Conservation (phyloP, 768 basidiomycete species). For the Tylopilus felleus region DNA sequence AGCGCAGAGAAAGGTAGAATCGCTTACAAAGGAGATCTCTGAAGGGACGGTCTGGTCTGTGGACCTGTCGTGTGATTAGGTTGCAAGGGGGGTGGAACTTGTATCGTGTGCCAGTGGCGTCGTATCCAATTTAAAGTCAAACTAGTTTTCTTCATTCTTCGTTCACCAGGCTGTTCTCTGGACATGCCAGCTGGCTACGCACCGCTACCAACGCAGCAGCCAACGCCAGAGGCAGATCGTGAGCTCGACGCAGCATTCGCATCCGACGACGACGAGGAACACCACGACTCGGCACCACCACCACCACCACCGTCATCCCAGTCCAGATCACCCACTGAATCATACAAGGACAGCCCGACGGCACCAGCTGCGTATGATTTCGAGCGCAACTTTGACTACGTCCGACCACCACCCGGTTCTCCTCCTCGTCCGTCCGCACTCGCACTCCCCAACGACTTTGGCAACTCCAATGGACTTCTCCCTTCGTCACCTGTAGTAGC, state of each 20-base stretch:
- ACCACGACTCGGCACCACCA: conserved; percentile 19
- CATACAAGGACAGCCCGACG: conserved; percentile 6
- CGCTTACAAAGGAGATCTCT: neutral
- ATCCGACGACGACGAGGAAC: conserved; percentile 46
- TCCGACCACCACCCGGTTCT: conserved; percentile 72
- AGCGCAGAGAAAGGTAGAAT: neutral
- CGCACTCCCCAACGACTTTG: conserved; percentile 63
- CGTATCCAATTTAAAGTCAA: neutral
- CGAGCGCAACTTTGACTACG: conserved; percentile 71
- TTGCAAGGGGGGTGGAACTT: no score
- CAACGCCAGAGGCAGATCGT: conserved; percentile 43
- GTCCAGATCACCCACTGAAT: conserved; percentile 20
- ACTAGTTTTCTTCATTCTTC: neutral
- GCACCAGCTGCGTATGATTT: conserved; percentile 51
- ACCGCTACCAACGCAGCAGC: conserved; percentile 46
- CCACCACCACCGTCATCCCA: conserved; percentile 36
- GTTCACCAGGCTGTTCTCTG: neutral
- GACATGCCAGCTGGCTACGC: conserved; percentile 52
- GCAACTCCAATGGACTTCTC: conserved; percentile 69
- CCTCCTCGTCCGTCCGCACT: conserved; percentile 58
- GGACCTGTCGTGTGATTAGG: neutral
- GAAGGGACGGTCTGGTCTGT: conserved; percentile 2
- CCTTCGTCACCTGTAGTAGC: conserved; percentile 45
- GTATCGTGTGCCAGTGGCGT: neutral
- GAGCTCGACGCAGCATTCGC: conserved; percentile 81